A percentile compares a stretch with the other conserved stretches of the same genome.
Conservation (phyloP, 2,329 filamentous ascomycete species). For the Alternaria sp. region DNA sequence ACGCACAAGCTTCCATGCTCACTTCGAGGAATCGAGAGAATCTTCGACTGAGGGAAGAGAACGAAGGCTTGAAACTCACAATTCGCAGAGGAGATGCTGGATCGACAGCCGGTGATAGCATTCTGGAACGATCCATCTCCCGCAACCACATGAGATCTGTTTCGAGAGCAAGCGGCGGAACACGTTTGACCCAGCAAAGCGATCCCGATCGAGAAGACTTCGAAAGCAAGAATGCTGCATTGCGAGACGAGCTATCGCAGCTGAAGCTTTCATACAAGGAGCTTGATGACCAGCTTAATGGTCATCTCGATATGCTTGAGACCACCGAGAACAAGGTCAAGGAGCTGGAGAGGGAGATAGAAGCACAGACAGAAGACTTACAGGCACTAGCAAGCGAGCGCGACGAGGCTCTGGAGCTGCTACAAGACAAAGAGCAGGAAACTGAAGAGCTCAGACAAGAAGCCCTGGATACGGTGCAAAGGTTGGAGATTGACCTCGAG, state of each 20-base stretch:
- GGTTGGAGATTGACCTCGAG: constrained; percentile 69
- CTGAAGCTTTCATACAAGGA: constrained; percentile 90
- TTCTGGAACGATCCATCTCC: constrained; percentile 92
- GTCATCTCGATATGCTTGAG: constrained; percentile 80
- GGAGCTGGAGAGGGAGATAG: constrained; percentile 79
- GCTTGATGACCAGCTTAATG: constrained; percentile 80
- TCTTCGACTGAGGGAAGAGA: constrained; percentile 93
- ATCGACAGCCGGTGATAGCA: constrained; percentile 78
- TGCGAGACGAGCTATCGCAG: constrained; percentile 85
- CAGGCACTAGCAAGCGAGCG: constrained; percentile 81
- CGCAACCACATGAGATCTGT: constrained; percentile 76
- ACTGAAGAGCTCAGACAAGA: constrained; percentile 61
- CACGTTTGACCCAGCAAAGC: constrained; percentile 66
- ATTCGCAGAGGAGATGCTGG: constrained; percentile 72
- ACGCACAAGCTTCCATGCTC: constrained; percentile 96
- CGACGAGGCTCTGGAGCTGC: constrained; percentile 80
- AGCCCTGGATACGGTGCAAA: constrained; percentile 64
- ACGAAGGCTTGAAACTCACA: constrained; percentile 92
- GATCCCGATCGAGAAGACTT: constrained; percentile 78
- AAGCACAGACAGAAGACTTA: constrained; percentile 79
- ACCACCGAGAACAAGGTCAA: constrained; percentile 63
- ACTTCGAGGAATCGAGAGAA: constrained; percentile 95
- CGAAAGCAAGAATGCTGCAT: constrained; percentile 80
- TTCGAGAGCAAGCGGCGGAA: constrained; percentile 69
- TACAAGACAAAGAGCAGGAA: constrained; percentile 67